Percentiles rank a stretch among this genome's conserved stretches.
These are phyloP conservation scores for Aspergillus arachidicola DNA, from an alignment of 2,329 filamentous ascomycete species.

Conservation along the genomic window DNA sequence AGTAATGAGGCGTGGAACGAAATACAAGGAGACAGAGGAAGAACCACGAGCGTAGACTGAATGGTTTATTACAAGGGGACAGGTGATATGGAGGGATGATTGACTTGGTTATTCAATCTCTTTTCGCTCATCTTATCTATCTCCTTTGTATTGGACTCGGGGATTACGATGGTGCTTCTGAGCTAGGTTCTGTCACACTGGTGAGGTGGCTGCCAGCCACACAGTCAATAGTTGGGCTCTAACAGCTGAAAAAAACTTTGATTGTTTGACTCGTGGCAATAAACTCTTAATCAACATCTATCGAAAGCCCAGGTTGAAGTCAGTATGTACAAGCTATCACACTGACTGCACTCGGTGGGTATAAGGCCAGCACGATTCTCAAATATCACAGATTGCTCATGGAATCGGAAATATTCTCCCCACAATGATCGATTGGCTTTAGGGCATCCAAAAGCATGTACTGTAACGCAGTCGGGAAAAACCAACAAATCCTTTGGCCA, in stretches of 20 bases:
- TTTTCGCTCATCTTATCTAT: neutral
- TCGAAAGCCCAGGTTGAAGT: too few species aligned
- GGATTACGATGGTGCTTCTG: neutral
- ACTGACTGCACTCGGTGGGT: neutral
- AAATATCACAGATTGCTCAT: neutral
- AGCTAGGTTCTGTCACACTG: neutral
- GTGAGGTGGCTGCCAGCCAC: neutral
- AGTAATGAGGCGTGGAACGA: too few species aligned
- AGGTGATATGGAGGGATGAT: neutral
- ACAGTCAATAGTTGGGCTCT: neutral
- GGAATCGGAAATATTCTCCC: neutral
- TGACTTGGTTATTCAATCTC: neutral
- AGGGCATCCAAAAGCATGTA: neutral
- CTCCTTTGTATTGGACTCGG: neutral
- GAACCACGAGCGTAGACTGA: neutral
- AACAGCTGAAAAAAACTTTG: neutral
- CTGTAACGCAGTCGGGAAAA: too few species aligned
- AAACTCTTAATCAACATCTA: neutral
- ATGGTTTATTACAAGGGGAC: neutral
- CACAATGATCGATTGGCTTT: neutral
- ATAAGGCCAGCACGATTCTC: neutral
- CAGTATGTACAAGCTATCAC: neutral
- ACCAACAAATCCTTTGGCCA: neutral
- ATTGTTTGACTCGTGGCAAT: neutral
- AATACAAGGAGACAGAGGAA: neutral